Conservation (phyloP, 1,284 basidiomycete species). For the Ceratobasidium sp. region DNA sequence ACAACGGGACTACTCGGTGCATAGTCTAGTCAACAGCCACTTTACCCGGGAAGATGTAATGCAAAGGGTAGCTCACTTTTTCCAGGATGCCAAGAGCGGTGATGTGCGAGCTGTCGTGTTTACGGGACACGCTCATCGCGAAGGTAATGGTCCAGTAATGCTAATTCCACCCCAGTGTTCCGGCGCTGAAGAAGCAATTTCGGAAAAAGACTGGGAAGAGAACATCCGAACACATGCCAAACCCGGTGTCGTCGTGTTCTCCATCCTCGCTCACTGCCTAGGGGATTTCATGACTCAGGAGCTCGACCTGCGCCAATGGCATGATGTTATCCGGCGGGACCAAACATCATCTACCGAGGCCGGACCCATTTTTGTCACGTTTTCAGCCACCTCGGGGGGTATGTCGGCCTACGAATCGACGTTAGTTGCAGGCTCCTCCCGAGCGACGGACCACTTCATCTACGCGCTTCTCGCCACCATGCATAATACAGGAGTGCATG, state of each 20-base stretch:
- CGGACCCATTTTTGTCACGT: conserved; percentile 14
- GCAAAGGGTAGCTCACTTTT: not conserved
- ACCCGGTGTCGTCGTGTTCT: conserved; percentile 20
- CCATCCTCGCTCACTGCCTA: conserved; percentile 23
- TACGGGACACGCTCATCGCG: conserved; percentile 6
- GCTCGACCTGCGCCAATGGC: not conserved
- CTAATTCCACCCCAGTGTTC: conserved; percentile 25
- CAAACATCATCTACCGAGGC: not conserved
- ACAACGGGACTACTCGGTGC: conserved; percentile 5
- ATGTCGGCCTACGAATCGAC: conserved; percentile 4
- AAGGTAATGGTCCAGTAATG: not conserved
- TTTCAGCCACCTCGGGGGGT: not conserved
- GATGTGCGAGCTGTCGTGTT: conserved; percentile 35
- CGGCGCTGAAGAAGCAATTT: not conserved
- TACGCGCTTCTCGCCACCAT: not conserved
- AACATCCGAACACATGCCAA: not conserved
- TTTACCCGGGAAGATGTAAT: conserved; percentile 14
- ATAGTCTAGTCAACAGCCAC: conserved; percentile 5
- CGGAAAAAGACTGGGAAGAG: conserved; percentile 15
- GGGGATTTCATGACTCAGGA: conserved; percentile 30
- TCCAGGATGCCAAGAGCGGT: conserved; percentile 1
- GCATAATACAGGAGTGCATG: not conserved
- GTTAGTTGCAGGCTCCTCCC: not conserved
- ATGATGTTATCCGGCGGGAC: not conserved
- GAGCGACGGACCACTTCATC: conserved; percentile 20